These are phyloP conservation scores for Cucumis cinereus DNA, from an alignment of 306 rosid species.

Conservation along the genomic window DNA sequence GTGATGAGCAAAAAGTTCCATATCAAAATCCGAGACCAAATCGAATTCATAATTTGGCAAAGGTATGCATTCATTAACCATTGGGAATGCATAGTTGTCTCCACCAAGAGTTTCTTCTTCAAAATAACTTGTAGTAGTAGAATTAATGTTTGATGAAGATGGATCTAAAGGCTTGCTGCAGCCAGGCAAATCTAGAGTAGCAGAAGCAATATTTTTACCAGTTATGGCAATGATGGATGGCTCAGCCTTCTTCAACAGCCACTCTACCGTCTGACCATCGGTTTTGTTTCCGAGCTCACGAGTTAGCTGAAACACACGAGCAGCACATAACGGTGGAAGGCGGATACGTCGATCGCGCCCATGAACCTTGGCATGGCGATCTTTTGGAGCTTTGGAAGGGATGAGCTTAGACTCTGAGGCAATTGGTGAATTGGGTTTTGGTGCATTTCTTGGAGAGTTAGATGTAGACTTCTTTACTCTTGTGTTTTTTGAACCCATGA, in stretches of 20 bases:
- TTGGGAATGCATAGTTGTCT: not conserved
- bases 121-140: not conserved
- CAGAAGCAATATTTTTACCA: not conserved
- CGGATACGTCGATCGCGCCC: slow-evolving; percentile 29
- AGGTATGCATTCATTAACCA: not conserved
- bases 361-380: slow-evolving; percentile 15
- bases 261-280: slow-evolving; percentile 39
- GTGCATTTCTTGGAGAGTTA: not conserved
- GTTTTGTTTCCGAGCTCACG: slow-evolving; percentile 29
- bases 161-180: slow-evolving; percentile 1
- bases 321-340: slow-evolving; percentile 28
- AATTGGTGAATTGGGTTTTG: not conserved
- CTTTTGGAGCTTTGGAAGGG: slow-evolving; percentile 4
- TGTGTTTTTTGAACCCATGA: not conserved
- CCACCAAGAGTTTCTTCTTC: not conserved
- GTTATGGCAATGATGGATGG: slow-evolving; percentile 18
- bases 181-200: not conserved
- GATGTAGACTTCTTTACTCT: not conserved
- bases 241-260: slow-evolving; percentile 38
- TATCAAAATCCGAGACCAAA: slow-evolving; percentile 13
- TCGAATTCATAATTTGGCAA: slow-evolving; percentile 20
- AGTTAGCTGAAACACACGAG: slow-evolving; percentile 35
- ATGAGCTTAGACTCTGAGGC: not conserved
- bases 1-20: slow-evolving; percentile 26
- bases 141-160: not conserved